phyloP scores from a whole-genome alignment of 805 yeast species.

The Jamesozyma lodderae region DNA sequence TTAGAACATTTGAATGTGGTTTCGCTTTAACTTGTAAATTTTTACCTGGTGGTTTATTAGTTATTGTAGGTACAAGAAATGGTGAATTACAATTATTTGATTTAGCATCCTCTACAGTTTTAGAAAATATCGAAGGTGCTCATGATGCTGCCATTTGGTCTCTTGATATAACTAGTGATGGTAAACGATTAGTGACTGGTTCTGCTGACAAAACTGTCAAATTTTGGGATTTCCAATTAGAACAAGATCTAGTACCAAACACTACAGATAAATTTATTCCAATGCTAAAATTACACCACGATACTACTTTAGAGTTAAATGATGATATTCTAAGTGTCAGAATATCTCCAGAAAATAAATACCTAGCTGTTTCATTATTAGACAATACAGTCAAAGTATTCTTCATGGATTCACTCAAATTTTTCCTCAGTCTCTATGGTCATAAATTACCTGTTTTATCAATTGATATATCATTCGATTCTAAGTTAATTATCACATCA shows the following conservation, averaged over 20 bases:
- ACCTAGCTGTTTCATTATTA: constrained; percentile 72
- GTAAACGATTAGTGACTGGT: constrained; percentile 77
- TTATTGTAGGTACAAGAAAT: constrained; percentile 79
- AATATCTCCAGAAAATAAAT: constrained; percentile 70
- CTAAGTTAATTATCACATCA: constrained; percentile 80
- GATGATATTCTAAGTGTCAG: constrained; percentile 79
- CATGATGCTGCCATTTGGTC: constrained; percentile 87
- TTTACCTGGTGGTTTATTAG: constrained; percentile 83
- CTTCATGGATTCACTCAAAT: constrained; percentile 76
- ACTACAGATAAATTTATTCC: constrained; percentile 41
- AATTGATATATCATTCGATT: constrained; percentile 82
- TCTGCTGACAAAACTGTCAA: constrained; percentile 87
- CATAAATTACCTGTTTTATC: constrained; percentile 93
- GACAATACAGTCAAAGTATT: constrained; percentile 96
- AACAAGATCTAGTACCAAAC: constrained; percentile 63
- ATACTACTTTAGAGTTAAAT: constrained; percentile 71
- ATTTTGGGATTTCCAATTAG: constrained; percentile 78
- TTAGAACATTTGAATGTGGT: constrained; percentile 83
- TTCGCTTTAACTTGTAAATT: constrained; percentile 74
- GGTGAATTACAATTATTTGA: constrained; percentile 83
- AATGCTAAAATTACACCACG: constrained; percentile 55
- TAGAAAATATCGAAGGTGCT: constrained; percentile 64
- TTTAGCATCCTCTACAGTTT: constrained; percentile 66
- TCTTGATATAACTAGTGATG: constrained; percentile 77
- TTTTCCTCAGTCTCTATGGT: constrained; percentile 84